Conservation (phyloP, 1,284 basidiomycete species). For the Phlebopus sp. region DNA sequence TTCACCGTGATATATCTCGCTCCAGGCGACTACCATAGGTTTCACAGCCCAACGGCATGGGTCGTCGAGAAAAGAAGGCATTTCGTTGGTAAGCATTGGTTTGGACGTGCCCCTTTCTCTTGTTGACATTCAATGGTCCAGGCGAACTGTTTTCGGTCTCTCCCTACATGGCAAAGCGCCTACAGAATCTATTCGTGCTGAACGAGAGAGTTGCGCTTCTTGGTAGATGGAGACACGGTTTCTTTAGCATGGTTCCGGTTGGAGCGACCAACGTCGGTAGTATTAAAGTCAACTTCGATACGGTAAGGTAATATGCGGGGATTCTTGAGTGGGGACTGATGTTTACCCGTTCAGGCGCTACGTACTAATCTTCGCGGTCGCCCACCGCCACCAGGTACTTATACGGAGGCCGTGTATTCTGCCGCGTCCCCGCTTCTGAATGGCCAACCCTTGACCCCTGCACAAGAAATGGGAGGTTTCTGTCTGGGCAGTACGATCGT, state of each 20-base stretch:
- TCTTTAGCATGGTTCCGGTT: slow-evolving; percentile 97
- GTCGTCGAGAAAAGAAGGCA: slow-evolving; percentile 95
- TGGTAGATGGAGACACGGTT: slow-evolving; percentile 93
- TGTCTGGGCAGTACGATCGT: slow-evolving; percentile 95
- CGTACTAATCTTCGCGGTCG: slow-evolving; percentile 80
- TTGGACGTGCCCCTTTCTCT: not conserved
- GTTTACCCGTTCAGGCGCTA: slow-evolving; percentile 48
- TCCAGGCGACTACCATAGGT: slow-evolving; percentile 97
- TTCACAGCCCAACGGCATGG: slow-evolving; percentile 96
- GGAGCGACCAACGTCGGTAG: slow-evolving; percentile 98
- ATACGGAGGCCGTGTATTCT: slow-evolving; percentile 88
- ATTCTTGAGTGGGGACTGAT: slow-evolving; percentile 5
- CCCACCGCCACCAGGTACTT: slow-evolving; percentile 84
- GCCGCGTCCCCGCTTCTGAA: slow-evolving; percentile 78
- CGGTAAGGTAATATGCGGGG: slow-evolving; percentile 42
- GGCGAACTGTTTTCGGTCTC: slow-evolving; percentile 96
- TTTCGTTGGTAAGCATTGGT: slow-evolving; percentile 69
- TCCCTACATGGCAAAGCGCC: slow-evolving; percentile 90
- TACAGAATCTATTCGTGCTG: slow-evolving; percentile 93
- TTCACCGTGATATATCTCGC: slow-evolving; percentile 97
- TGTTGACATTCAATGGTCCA: slow-evolving; percentile 22
- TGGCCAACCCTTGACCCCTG: slow-evolving; percentile 85
- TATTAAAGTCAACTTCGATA: slow-evolving; percentile 96
- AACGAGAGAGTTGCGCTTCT: slow-evolving; percentile 98
- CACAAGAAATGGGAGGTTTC: slow-evolving; percentile 98